Evolutionary conservation across 148 eudicot species (phyloP).

Genomic region (Heliamphora exappendiculata): DNA sequence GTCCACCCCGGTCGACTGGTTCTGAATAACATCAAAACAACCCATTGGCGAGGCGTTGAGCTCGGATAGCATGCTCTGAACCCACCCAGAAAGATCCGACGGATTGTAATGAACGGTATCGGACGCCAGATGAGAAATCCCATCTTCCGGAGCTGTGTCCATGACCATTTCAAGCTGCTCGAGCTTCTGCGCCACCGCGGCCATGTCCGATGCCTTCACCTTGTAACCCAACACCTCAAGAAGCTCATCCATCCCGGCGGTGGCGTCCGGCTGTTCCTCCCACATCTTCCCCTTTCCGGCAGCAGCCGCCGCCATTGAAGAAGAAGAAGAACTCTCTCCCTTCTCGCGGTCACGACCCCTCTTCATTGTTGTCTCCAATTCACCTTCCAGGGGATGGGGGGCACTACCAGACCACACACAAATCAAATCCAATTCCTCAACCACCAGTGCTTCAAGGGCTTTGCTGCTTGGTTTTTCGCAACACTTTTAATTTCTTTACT

Average conservation of each 20-base stretch:
- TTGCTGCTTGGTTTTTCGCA: constrained; percentile 20
- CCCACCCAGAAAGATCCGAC: constrained; percentile 76
- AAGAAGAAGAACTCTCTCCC: constrained; percentile 12
- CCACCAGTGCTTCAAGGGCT: background rate
- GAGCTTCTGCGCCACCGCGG: constrained; percentile 63
- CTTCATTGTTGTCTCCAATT: constrained; percentile 24
- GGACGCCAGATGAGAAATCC: constrained; percentile 27
- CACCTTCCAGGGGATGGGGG: constrained; percentile 4
- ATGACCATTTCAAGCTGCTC: constrained; percentile 66
- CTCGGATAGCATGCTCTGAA: constrained; percentile 62
- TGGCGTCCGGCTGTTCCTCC: constrained; percentile 25
- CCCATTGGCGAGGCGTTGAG: constrained; percentile 23
- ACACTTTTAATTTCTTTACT: background rate
- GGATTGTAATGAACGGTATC: constrained; percentile 82
- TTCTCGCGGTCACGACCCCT: constrained; percentile 28
- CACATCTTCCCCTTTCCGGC: constrained; percentile 44
- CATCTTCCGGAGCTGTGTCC: constrained; percentile 43
- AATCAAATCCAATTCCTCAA: background rate
- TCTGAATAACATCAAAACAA: background rate
- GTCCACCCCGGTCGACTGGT: background rate
- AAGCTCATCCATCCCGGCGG: constrained; percentile 63
- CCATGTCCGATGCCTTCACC: constrained; percentile 67
- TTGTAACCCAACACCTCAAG: constrained; percentile 77
- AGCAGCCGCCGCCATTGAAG: constrained; percentile 1
- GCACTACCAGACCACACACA: background rate